Conservation (phyloP, 371 early-diverging fungal genomes). For the Lichtheimia ornata region DNA sequence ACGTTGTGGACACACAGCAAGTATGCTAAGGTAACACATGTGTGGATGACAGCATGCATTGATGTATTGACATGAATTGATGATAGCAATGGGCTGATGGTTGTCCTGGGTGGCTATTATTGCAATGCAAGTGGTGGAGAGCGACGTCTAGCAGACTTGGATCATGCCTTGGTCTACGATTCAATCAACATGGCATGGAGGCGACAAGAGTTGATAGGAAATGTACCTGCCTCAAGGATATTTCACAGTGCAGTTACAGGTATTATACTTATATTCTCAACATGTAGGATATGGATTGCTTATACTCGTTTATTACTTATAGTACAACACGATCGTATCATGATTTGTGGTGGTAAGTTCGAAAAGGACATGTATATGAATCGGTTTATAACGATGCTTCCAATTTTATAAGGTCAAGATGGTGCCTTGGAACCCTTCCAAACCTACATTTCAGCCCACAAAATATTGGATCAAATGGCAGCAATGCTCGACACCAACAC, state of each 20-base stretch:
- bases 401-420: slow-evolving; percentile 21
- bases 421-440: slow-evolving; percentile 30
- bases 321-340: too few species aligned
- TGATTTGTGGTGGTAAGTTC: too few species aligned
- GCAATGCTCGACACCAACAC: slow-evolving; percentile 23
- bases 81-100: slow-evolving; percentile 4
- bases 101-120: slow-evolving; percentile 5
- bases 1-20: slow-evolving; percentile 10
- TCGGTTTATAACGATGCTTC: background rate
- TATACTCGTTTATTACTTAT: too few species aligned
- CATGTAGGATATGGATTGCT: background rate
- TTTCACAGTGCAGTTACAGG: slow-evolving; percentile 39
- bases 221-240: slow-evolving; percentile 23
- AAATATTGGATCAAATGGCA: slow-evolving; percentile 15
- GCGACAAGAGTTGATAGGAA: slow-evolving; percentile 19
- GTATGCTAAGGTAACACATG: slow-evolving; percentile 12
- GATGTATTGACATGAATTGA: too few species aligned
- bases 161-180: slow-evolving; percentile 22
- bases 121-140: background rate
- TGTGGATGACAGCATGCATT: background rate
- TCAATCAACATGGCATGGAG: slow-evolving; percentile 18
- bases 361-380: too few species aligned
- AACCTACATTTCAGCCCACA: slow-evolving; percentile 22
- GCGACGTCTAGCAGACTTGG: slow-evolving; percentile 1
- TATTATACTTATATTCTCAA: background rate